A percentile compares a stretch with the other conserved stretches of the same genome.
Conservation (phyloP, 2,329 filamentous ascomycete species). For the Dactylellina cionopaga region DNA sequence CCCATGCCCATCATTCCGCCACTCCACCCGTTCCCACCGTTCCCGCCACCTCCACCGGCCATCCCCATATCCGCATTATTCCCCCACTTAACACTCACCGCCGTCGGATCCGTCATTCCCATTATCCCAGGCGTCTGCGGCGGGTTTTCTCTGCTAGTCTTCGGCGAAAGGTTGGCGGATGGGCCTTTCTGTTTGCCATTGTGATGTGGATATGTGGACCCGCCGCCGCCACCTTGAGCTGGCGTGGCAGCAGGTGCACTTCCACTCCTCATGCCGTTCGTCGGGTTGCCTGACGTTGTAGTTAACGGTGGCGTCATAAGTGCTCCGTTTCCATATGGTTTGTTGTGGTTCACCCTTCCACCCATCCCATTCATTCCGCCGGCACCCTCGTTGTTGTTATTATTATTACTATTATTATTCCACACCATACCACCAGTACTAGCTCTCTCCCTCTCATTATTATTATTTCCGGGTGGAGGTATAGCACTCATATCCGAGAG, state of each 20-base stretch:
- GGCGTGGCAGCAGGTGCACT: conserved; percentile 49
- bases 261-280: conserved; percentile 29
- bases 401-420: neutral
- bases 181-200: neutral
- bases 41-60: neutral
- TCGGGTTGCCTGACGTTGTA: conserved; percentile 19
- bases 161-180: conserved; percentile 19
- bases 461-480: neutral
- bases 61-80: conserved; percentile 20
- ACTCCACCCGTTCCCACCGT: conserved; percentile 17
- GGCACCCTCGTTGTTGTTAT: conserved; percentile 16
- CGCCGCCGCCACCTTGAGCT: neutral
- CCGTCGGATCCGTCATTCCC: conserved; percentile 46
- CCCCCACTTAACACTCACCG: conserved; percentile 47
- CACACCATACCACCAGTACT: conserved; percentile 19
- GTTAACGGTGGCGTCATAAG: conserved; percentile 49
- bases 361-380: conserved; percentile 23
- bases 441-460: neutral
- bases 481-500: conserved; percentile 34
- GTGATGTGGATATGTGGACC: conserved; percentile 28
- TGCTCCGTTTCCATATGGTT: conserved; percentile 43
- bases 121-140: conserved; percentile 29
- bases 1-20: conserved; percentile 39
- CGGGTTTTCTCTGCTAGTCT: conserved; percentile 12
- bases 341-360: conserved; percentile 21